Evolutionary conservation across 306 rosid genomes (phyloP), one percentile per base, ranked within the genome.

Genomic region (Gastrolobium villosum): DNA sequence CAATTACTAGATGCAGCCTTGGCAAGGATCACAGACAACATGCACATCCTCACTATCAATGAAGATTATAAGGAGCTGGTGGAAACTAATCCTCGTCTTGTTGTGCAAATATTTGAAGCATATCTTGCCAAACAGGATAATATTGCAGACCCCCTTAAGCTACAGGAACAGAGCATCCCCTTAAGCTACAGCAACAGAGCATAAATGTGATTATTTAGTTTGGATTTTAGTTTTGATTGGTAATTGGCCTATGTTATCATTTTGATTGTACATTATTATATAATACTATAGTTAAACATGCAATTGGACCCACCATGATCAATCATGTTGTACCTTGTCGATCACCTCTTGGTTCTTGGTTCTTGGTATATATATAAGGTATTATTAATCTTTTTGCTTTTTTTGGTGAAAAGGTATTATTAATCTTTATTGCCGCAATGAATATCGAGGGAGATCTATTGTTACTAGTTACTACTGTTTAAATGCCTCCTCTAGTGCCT

Each of bases 91-190:
- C 95, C 97, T 1, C 90, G 83, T n/a, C 89, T 94, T 3, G 80
- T 92, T 13, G 97, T 90, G 40, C 91, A 94, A 66, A 86, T 94
- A 52, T 94, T 83, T 30, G 99, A 94, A 87, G 85, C 90, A 13
- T 92, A 92, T 76, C 87, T 90, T 65, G 70, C 81, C 37, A 90
- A 82, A 81, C 94, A 88, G 84, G 78, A 81, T 52, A 92, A 94
- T 79, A 90, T 90, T 14, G 97, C 95, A 37, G 92, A 86, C 60
- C 15, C 80, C 2, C 9, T 10, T 11, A 79, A 43, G 76, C 28
- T 55, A 56, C 56, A 74, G 80, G 43, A 46, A 34, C 44, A 36
- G 4, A 26, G 40, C 4, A 0, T 44, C 15, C 80, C 2, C 9
- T 10, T 11, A 79, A 43, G 76, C 28, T 55, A 56, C 56, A 74